Conservation (phyloP, 2,329 filamentous ascomycete genomes). For the Xylariaceae sp. region DNA sequence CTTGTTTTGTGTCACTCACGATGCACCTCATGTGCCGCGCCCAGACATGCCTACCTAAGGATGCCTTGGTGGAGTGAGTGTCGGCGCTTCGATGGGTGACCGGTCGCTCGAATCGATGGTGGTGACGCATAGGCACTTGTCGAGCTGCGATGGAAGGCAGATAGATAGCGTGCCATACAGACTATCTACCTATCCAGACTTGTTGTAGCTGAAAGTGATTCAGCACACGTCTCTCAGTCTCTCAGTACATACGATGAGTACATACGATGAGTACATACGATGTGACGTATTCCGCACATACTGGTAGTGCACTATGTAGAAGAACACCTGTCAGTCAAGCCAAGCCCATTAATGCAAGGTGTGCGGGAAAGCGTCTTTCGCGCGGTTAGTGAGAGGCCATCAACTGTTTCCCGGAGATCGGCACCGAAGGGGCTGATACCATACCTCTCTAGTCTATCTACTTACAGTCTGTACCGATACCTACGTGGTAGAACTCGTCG, state of each 20-base stretch:
- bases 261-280: too few species aligned
- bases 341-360: not conserved
- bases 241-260: too few species aligned
- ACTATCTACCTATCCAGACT: too few species aligned
- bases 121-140: too few species aligned
- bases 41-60: too few species aligned
- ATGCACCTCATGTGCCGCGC: not conserved
- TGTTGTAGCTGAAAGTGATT: too few species aligned
- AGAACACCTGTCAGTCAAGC: not conserved
- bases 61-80: too few species aligned
- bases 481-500: not conserved
- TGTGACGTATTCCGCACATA: not conserved
- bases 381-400: not conserved
- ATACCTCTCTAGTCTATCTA: not conserved
- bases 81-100: too few species aligned
- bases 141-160: too few species aligned
- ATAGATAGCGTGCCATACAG: too few species aligned
- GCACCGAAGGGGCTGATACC: not conserved
- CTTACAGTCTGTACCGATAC: not conserved
- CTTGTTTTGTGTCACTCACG: not conserved
- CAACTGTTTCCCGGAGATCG: constrained; percentile 4
- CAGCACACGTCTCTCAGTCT: too few species aligned
- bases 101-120: too few species aligned
- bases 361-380: not conserved
- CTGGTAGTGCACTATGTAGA: not conserved